Percentiles rank a stretch among this genome's conserved stretches.
These are phyloP conservation scores for Cutaneotrichosporon daszewskae DNA, from an alignment of 1,284 basidiomycete genomes.

Conservation along the genomic window DNA sequence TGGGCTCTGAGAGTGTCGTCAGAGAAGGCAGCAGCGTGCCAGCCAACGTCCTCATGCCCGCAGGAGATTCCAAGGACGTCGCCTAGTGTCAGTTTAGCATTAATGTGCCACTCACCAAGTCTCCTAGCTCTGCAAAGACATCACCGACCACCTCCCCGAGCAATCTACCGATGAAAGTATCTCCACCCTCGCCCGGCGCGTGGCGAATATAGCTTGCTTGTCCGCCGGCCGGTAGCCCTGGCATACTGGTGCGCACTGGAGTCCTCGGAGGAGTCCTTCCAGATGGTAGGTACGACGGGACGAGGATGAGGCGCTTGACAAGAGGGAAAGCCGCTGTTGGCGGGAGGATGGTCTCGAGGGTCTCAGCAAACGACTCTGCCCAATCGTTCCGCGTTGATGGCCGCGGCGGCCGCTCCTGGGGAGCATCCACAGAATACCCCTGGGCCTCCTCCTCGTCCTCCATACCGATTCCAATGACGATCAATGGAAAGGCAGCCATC, in stretches of 20 bases:
- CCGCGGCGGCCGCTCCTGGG: too few relatives aligned
- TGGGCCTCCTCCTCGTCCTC: slow-evolving; percentile 16
- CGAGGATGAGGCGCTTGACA: slow-evolving; percentile 49
- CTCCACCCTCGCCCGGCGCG: slow-evolving; percentile 29
- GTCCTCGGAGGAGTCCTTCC: not conserved
- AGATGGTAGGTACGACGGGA: slow-evolving; percentile 50
- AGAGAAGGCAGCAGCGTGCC: slow-evolving; percentile 43
- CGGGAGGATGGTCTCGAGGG: slow-evolving; percentile 47
- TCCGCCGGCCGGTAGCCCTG: too few relatives aligned
- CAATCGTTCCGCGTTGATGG: too few relatives aligned
- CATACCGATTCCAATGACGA: slow-evolving; percentile 39
- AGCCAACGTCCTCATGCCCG: slow-evolving; percentile 45
- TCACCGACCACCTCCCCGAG: slow-evolving; percentile 79
- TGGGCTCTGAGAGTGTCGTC: slow-evolving; percentile 16
- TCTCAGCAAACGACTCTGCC: not conserved
- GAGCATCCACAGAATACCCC: too few relatives aligned
- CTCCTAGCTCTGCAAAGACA: slow-evolving; percentile 72
- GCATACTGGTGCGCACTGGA: not conserved
- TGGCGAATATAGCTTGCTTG: slow-evolving; percentile 11
- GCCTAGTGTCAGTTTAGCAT: slow-evolving; percentile 28
- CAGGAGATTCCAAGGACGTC: slow-evolving; percentile 42
- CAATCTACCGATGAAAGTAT: slow-evolving; percentile 68
- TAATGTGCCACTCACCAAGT: slow-evolving; percentile 51
- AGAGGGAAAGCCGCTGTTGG: slow-evolving; percentile 65
- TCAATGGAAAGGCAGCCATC: slow-evolving; percentile 36